These are phyloP conservation scores for Populus hybrid DNA, from an alignment of 441 rosid genomes.

Conservation along the genomic window DNA sequence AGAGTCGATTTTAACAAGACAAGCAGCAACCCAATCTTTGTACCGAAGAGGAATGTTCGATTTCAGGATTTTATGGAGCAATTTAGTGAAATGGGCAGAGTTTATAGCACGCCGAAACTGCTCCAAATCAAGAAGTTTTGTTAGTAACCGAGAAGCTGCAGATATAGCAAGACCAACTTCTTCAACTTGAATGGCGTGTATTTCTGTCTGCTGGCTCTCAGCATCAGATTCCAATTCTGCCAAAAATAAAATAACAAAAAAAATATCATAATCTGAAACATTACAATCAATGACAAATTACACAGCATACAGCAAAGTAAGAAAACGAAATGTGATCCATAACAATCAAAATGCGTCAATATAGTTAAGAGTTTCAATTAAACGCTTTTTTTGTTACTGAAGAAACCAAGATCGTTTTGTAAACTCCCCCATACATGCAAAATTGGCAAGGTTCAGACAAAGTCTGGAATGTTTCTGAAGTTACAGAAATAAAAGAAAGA, in stretches of 20 bases:
- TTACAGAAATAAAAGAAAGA: too few species aligned
- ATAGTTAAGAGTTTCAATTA: neutral
- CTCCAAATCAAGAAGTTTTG: constrained; percentile 63
- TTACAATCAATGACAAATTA: neutral
- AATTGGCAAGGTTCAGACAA: too few species aligned
- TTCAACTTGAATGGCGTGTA: constrained; percentile 56
- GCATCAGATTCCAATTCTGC: constrained; percentile 46
- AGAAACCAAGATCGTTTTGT: too few species aligned
- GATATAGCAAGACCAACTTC: constrained; percentile 69
- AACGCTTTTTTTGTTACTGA: too few species aligned
- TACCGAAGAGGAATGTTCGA: constrained; percentile 61
- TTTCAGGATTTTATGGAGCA: constrained; percentile 57
- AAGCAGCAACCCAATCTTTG: constrained; percentile 82
- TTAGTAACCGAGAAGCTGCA: constrained; percentile 64
- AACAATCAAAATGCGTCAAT: neutral
- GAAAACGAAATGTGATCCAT: neutral
- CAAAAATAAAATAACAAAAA: neutral
- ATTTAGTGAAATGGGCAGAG: constrained; percentile 30
- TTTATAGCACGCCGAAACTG: constrained; percentile 42
- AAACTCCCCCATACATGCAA: too few species aligned
- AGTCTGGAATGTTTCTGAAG: too few species aligned
- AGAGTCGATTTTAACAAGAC: constrained; percentile 61
- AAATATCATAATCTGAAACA: neutral
- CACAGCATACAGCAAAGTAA: neutral
- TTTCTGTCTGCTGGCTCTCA: constrained; percentile 52